Evolutionary conservation across 441 rosid genomes (phyloP).

Genomic region (Viola pubescens): DNA sequence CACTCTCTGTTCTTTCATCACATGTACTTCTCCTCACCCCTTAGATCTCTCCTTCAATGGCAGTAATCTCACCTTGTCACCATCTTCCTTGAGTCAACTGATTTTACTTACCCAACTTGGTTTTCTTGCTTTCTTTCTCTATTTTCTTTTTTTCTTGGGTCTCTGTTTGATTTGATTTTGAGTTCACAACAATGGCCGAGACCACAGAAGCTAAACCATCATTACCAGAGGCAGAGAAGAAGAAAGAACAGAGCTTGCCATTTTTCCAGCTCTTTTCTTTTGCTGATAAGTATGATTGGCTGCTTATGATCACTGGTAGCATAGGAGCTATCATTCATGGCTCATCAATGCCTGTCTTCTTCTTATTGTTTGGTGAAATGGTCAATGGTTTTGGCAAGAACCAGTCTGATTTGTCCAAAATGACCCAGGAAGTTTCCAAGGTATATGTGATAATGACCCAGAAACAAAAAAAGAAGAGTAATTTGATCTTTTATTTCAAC

Average conservation of each 20-base stretch:
- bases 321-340: slow-evolving; percentile 91
- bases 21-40: slow-evolving; percentile 11
- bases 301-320: slow-evolving; percentile 71
- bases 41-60: slow-evolving; percentile 33
- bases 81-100: slow-evolving; percentile 7
- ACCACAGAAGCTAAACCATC: slow-evolving; percentile 38
- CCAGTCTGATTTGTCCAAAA: slow-evolving; percentile 72
- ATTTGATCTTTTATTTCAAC: neutral
- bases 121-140: neutral
- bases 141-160: slow-evolving; percentile 7
- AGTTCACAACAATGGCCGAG: slow-evolving; percentile 33
- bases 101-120: neutral
- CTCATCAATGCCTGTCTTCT: slow-evolving; percentile 91
- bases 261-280: slow-evolving; percentile 84
- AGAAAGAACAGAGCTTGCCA: slow-evolving; percentile 89
- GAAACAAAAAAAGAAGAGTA: no score
- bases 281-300: slow-evolving; percentile 78
- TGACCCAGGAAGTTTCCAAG: slow-evolving; percentile 90
- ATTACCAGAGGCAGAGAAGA: slow-evolving; percentile 80
- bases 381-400: slow-evolving; percentile 95
- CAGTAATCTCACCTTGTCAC: slow-evolving; percentile 1
- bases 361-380: slow-evolving; percentile 91
- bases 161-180: neutral
- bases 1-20: slow-evolving; percentile 14
- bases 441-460: slow-evolving; percentile 21